Conservation (phyloP, 2,329 filamentous ascomycete species). For the Huntiella decipiens region DNA sequence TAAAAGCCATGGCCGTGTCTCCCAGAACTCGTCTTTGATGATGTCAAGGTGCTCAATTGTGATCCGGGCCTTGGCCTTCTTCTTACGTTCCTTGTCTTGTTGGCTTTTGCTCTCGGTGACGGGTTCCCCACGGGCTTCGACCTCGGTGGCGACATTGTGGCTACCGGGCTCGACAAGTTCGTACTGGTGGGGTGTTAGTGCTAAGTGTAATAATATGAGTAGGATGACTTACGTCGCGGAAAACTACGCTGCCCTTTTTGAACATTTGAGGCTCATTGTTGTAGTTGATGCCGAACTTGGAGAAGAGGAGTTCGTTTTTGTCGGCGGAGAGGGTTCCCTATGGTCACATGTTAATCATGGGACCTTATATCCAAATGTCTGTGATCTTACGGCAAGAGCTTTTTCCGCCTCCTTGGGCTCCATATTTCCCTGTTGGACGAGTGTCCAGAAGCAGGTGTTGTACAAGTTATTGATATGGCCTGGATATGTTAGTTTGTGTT, state of each 20-base stretch:
- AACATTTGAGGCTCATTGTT: constrained; percentile 89
- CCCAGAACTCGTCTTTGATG: constrained; percentile 92
- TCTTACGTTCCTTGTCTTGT: constrained; percentile 64
- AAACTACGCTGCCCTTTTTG: constrained; percentile 82
- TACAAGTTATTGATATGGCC: constrained; percentile 97
- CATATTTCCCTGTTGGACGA: constrained; percentile 63
- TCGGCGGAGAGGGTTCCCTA: constrained; percentile 69
- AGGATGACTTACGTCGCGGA: constrained; percentile 47
- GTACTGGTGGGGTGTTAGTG: constrained; percentile 29
- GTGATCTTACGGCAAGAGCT: constrained; percentile 43
- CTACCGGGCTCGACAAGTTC: constrained; percentile 44
- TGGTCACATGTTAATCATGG: constrained; percentile 12
- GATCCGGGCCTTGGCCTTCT: constrained; percentile 59
- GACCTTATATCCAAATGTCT: not conserved
- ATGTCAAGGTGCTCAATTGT: constrained; percentile 78
- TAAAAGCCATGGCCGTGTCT: constrained; percentile 64
- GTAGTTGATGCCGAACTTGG: constrained; percentile 81
- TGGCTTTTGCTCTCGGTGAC: constrained; percentile 55
- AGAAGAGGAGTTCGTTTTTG: constrained; percentile 93
- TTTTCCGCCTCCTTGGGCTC: constrained; percentile 63
- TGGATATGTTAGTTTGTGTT: constrained; percentile 18
- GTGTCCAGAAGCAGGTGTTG: constrained; percentile 88
- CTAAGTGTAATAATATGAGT: too few species aligned
- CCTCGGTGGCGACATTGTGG: constrained; percentile 26
- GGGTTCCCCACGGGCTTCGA: constrained; percentile 31